Percentiles rank a stretch among this genome's conserved stretches.
Evolutionary conservation across 345 rosid genomes (phyloP).

Genomic region (Salix suchowensis): DNA sequence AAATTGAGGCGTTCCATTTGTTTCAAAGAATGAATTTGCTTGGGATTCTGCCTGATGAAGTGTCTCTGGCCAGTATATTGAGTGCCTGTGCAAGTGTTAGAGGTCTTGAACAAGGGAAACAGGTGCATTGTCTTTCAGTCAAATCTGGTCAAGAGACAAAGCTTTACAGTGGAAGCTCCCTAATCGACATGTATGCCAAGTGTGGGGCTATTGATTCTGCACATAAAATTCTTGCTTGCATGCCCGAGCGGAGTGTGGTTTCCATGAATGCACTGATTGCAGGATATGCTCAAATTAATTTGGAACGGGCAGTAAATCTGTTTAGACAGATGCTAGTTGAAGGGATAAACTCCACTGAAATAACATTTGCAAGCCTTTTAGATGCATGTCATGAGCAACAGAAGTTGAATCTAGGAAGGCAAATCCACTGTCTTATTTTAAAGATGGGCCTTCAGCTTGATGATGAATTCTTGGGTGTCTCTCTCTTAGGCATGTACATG

Average conservation of each 20-base stretch:
- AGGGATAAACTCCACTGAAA: slow-evolving; percentile 60
- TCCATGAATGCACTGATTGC: slow-evolving; percentile 84
- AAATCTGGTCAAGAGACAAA: slow-evolving; percentile 66
- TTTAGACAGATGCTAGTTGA: slow-evolving; percentile 53
- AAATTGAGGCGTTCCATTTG: slow-evolving; percentile 61
- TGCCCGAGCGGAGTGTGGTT: slow-evolving; percentile 62
- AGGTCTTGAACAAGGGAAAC: slow-evolving; percentile 55
- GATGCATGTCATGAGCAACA: slow-evolving; percentile 70
- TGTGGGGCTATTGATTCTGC: slow-evolving; percentile 51
- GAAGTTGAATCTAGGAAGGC: slow-evolving; percentile 49
- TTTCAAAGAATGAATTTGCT: slow-evolving; percentile 53
- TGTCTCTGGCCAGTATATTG: slow-evolving; percentile 65
- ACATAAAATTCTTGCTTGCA: slow-evolving; percentile 37
- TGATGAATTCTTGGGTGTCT: slow-evolving; percentile 65
- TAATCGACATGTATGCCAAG: slow-evolving; percentile 83
- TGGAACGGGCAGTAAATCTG: slow-evolving; percentile 50
- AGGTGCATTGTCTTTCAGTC: slow-evolving; percentile 62
- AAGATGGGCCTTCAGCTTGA: slow-evolving; percentile 52
- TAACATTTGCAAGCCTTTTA: slow-evolving; percentile 72
- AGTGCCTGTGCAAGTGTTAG: slow-evolving; percentile 75
- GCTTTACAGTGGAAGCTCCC: slow-evolving; percentile 80
- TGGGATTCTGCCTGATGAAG: slow-evolving; percentile 64
- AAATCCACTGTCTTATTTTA: slow-evolving; percentile 58
- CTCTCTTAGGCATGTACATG: slow-evolving; percentile 79
- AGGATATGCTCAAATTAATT: slow-evolving; percentile 53